Evolutionary conservation across 148 eudicot species (phyloP).

Genomic region (Vaccinium vitisidaea): DNA sequence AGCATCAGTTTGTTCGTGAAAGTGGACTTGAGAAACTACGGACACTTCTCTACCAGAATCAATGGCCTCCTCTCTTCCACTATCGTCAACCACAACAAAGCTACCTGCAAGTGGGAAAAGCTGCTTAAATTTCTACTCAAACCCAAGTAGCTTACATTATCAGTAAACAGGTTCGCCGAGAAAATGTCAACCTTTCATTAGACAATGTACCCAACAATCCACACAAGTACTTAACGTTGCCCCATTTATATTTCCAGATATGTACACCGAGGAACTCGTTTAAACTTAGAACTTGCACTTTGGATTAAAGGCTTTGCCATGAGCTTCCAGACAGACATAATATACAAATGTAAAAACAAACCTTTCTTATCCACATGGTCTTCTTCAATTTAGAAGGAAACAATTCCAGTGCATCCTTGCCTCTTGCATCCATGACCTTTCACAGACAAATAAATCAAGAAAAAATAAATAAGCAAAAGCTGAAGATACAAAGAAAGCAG

Average conservation of each 20-base stretch:
- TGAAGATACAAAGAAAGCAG: not conserved
- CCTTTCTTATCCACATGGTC: too few relatives aligned
- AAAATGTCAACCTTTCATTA: not conserved
- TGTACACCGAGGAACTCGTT: not conserved
- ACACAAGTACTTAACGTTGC: not conserved
- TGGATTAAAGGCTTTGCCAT: not conserved
- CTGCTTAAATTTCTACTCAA: not conserved
- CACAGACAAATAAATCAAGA: not conserved
- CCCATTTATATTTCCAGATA: not conserved
- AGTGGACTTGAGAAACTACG: conserved; percentile 76
- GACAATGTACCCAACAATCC: not conserved
- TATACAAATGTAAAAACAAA: too few relatives aligned
- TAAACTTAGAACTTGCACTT: not conserved
- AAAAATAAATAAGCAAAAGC: not conserved
- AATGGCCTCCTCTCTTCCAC: conserved; percentile 77
- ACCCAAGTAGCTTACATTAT: not conserved
- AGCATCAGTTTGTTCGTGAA: conserved; percentile 68
- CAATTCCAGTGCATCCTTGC: conserved; percentile 38
- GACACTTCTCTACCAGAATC: conserved; percentile 82
- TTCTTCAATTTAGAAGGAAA: conserved; percentile 74
- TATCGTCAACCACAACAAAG: conserved; percentile 86
- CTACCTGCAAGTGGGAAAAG: conserved; percentile 46
- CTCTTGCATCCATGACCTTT: conserved; percentile 74
- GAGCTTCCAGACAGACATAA: not conserved
- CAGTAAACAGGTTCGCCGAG: not conserved